Percentiles rank a stretch among this genome's conserved stretches.
phyloP scores from a whole-genome alignment of 257 asterid genomes.

The Forsythia suspensa region DNA sequence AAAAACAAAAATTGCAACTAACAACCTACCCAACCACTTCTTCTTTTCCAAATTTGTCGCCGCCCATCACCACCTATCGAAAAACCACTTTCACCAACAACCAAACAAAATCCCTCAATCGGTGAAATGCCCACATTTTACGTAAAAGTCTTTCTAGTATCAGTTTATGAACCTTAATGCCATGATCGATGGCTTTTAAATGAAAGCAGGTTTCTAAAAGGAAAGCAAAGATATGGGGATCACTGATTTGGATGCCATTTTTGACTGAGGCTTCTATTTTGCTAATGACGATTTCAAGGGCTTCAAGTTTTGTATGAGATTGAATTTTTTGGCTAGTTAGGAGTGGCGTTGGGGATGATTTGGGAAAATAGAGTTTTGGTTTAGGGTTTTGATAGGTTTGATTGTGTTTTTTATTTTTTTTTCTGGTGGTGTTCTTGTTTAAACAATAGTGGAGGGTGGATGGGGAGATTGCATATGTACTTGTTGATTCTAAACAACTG shows the following conservation, averaged over 20 bases:
- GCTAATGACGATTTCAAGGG: slow-evolving; percentile 60
- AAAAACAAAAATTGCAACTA: too few relatives aligned
- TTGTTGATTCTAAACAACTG: rapidly evolving
- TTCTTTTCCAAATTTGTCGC: too few relatives aligned
- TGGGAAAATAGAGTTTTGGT: slow-evolving; percentile 38
- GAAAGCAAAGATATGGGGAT: slow-evolving; percentile 70
- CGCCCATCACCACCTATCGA: too few relatives aligned
- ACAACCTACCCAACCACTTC: too few relatives aligned
- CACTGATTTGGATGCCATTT: slow-evolving; percentile 54
- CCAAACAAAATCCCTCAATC: neutral
- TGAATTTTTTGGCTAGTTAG: slow-evolving; percentile 29
- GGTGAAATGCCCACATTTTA: slow-evolving; percentile 63
- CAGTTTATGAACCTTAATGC: slow-evolving; percentile 45
- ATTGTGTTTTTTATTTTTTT: slow-evolving; percentile 21
- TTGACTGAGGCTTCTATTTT: slow-evolving; percentile 50
- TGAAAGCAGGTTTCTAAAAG: slow-evolving; percentile 74
- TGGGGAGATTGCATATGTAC: slow-evolving; percentile 10
- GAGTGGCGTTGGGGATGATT: slow-evolving; percentile 62
- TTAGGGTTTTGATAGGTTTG: slow-evolving; percentile 23
- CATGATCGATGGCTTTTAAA: slow-evolving; percentile 54
- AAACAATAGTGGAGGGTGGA: slow-evolving; percentile 14
- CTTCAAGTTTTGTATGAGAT: slow-evolving; percentile 52
- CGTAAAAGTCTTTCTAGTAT: slow-evolving; percentile 61
- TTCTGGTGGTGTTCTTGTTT: slow-evolving; percentile 30
- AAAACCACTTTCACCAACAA: too few relatives aligned